phyloP scores from a whole-genome alignment of 2,329 filamentous ascomycete species.

The Exserohilum turcica region DNA sequence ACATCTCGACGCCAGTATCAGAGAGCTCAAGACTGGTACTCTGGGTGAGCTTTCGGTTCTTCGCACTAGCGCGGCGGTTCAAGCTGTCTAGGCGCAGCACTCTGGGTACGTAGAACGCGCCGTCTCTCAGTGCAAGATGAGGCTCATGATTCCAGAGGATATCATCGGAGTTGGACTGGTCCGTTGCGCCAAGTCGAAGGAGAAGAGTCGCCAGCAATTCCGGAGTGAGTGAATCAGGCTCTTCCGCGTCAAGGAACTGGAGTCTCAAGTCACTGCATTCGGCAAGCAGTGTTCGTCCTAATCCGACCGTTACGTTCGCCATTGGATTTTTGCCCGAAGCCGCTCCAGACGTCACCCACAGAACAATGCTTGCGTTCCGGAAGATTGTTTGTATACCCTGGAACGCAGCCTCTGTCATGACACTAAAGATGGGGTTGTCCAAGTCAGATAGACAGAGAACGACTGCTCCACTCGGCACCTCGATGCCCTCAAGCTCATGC shows the following conservation, averaged over 20 bases:
- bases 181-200: conserved; percentile 3
- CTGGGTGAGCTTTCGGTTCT: too few relatives aligned
- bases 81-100: conserved; percentile 2
- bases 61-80: too few relatives aligned
- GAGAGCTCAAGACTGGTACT: too few relatives aligned
- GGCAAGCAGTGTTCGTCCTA: conserved; percentile 8
- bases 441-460: neutral
- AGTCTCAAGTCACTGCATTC: conserved; percentile 8
- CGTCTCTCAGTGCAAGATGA: conserved; percentile 2
- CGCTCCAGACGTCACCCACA: neutral
- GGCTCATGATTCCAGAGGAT: conserved; percentile 11
- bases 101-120: conserved; percentile 10
- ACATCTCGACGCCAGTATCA: too few relatives aligned
- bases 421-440: neutral
- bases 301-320: neutral
- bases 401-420: neutral
- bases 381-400: neutral
- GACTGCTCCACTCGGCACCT: neutral
- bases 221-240: neutral
- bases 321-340: neutral
- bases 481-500: neutral
- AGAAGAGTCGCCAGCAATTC: conserved; percentile 4
- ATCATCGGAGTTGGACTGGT: neutral
- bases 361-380: neutral
- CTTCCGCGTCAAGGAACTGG: conserved; percentile 13